Conservation (phyloP, 2,329 filamentous ascomycete genomes). For the Claviceps sp. region DNA sequence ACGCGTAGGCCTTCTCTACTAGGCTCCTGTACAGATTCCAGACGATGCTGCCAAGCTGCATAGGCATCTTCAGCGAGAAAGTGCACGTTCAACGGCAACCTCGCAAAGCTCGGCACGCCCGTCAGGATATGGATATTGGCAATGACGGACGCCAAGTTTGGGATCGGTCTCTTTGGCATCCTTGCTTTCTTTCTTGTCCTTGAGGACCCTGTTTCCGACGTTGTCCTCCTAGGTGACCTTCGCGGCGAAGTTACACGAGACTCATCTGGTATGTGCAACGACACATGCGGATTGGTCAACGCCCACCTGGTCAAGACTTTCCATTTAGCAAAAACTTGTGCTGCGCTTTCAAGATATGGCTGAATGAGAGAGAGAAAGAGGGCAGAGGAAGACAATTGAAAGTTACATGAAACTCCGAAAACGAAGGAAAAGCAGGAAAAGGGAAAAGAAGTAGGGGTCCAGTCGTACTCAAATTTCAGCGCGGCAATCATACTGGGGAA, state of each 20-base stretch:
- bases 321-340: slow-evolving; percentile 3
- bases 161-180: slow-evolving; percentile 41
- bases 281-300: slow-evolving; percentile 72
- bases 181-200: slow-evolving; percentile 31
- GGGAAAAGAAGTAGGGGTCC: neutral
- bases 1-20: slow-evolving; percentile 38
- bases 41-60: slow-evolving; percentile 51
- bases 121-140: slow-evolving; percentile 73
- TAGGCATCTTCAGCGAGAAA: slow-evolving; percentile 66
- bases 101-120: slow-evolving; percentile 61
- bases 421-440: neutral
- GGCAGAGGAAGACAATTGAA: neutral
- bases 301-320: slow-evolving; percentile 56
- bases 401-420: slow-evolving; percentile 44
- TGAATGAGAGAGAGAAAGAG: neutral
- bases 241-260: slow-evolving; percentile 42
- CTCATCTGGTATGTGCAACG: slow-evolving; percentile 58
- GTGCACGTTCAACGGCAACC: slow-evolving; percentile 71
- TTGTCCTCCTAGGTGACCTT: slow-evolving; percentile 8
- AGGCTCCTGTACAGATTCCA: slow-evolving; percentile 31
- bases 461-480: slow-evolving; percentile 75
- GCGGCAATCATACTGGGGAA: slow-evolving; percentile 82
- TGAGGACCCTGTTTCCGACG: too few species aligned
- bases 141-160: slow-evolving; percentile 54
- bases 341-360: slow-evolving; percentile 8